Evolutionary conservation across 2,329 filamentous ascomycete genomes (phyloP), one percentile per base, ranked within the genome.

Genomic region (Curvularia lunata): DNA sequence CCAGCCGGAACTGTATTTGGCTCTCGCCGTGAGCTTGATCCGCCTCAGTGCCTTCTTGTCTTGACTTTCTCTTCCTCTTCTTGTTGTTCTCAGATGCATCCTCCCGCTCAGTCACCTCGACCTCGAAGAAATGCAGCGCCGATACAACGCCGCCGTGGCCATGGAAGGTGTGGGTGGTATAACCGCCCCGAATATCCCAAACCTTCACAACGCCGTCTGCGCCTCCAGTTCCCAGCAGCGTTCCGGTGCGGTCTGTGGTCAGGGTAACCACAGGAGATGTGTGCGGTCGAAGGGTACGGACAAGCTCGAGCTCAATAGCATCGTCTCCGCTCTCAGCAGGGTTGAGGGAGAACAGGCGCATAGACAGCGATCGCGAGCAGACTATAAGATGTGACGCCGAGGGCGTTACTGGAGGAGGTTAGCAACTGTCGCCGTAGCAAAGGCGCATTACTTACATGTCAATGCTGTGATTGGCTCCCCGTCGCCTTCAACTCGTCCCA

Each of bases 161-260:
- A 66, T 94, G 90, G 77, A 99, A 96, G 0, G 92, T 97, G 77
- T 99, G 95, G 27, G 96, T 99, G 30, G 92, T 88, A 76, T 91
- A 98, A 21, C 95, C 95, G 43, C 89, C 91, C 48, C 84, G 83
- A 58, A 99, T 92, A 78, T 99, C 95, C 94, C 94, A 99, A 51
- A 99, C 89, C 77, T 99, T 99, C 69, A 98, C 91, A 0, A 90
- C 86, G 23, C 95, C 95, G 73, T 99, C 95, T 3, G 95, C 93
- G 48, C 91, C 91, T 62, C 96, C 95, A 16, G 94, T 98, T 16
- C 93, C 95, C 42, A 99, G 83, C 12, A 99, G 82, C 1, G 94
- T 96, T 70, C 93, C 90, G 1, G 93, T 97, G 52, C 86, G 84
- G 75, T 99, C 95, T 60, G 95, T 87, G 1, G 91, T 88, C 13